Conservation (phyloP, 2,329 filamentous ascomycete species). For the Stachybotrys elegans region DNA sequence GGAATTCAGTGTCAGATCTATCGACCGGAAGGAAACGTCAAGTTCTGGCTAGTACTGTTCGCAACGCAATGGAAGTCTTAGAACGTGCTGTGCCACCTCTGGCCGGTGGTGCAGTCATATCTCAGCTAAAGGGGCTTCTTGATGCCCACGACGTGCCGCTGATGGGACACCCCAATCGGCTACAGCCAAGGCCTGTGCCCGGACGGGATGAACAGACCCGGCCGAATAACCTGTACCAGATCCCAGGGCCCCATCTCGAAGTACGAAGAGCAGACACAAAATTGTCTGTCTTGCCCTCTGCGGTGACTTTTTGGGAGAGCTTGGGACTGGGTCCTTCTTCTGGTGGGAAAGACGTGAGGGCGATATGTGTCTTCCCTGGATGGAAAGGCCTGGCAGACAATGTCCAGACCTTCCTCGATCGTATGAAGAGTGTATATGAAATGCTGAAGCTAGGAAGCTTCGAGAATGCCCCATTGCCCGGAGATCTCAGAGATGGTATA, state of each 20-base stretch:
- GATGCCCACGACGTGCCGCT: slow-evolving; percentile 55
- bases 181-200: slow-evolving; percentile 43
- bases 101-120: slow-evolving; percentile 32
- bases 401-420: slow-evolving; percentile 59
- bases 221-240: slow-evolving; percentile 51
- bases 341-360: slow-evolving; percentile 65
- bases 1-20: slow-evolving; percentile 11
- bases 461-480: slow-evolving; percentile 39
- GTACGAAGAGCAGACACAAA: slow-evolving; percentile 64
- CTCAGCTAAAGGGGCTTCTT: slow-evolving; percentile 42
- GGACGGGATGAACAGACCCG: slow-evolving; percentile 44
- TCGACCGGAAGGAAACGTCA: slow-evolving; percentile 30
- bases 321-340: slow-evolving; percentile 68
- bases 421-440: slow-evolving; percentile 68
- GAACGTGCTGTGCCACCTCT: slow-evolving; percentile 38
- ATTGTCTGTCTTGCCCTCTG: slow-evolving; percentile 69
- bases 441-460: slow-evolving; percentile 67
- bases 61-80: slow-evolving; percentile 44
- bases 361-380: slow-evolving; percentile 66
- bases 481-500: slow-evolving; percentile 37
- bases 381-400: slow-evolving; percentile 58
- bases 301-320: slow-evolving; percentile 76
- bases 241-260: slow-evolving; percentile 66
- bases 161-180: slow-evolving; percentile 44
- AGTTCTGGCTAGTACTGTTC: slow-evolving; percentile 36